Evolutionary conservation across 768 basidiomycete species (phyloP), one percentile per base, ranked within the genome.

Genomic region (Kwoniella botswanensis): DNA sequence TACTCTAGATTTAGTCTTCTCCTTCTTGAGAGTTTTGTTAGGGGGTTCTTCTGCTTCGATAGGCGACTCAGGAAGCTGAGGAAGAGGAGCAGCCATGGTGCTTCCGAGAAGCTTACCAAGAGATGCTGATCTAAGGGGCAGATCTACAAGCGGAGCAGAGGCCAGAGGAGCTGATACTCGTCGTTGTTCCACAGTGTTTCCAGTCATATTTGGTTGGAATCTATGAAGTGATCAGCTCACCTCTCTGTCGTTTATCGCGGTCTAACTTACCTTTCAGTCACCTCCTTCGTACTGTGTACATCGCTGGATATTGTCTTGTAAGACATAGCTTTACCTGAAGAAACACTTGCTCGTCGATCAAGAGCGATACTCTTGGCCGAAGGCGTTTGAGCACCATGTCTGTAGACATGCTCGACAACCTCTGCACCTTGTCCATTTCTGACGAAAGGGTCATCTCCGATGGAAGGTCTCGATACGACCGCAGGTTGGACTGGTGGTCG

Each of bases 391-490:
- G 52, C 50, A 50, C 63, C 62, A 44, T 65, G 56, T 52, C 71
- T 67, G 63, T 17, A 35, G 11, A 75, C 71, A n/a, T 71, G 67
- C 0, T 76, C 72, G 24, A 80, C 73, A 3, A 80, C 77, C 54
- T 76, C 71, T 3, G 77, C 79, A 12, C 77, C 77, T 18, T 70
- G 46, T 11, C 62, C 73, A 29, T 46, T 57, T 41, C 75, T 29
- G 4, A 68, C 55, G 62, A 80, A 80, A 15, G 79, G 79, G 46
- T 80, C 79, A 21, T 74, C 74, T 17, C 75, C 77, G 46, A 80
- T 75, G 26, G 75, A 76, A 2, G 77, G 70, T 29, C 79, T 63
- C 35, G 67, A 55, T 18, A 60, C 59, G 11, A 61, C 58, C 21
- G 65, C 44, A 42, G 71, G 65, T n/a, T 59, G 66, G 1, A 50